Evolutionary conservation across 768 basidiomycete genomes (phyloP).

Genomic region (Sarcodon aspratus): DNA sequence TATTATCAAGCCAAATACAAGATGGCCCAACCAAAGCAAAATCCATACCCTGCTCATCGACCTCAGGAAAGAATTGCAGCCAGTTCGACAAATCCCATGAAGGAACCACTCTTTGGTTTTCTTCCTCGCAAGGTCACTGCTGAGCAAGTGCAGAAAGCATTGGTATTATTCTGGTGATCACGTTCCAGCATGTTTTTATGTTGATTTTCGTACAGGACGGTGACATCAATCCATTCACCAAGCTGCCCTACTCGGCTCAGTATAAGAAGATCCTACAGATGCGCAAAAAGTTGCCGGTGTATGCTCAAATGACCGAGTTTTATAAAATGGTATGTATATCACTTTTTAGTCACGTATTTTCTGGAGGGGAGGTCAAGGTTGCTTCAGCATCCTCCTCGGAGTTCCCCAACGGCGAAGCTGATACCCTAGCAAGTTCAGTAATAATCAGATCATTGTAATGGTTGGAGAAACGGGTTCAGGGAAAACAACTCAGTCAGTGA

Average conservation of each 20-base stretch:
- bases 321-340: slow-evolving; percentile 56
- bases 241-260: slow-evolving; percentile 53
- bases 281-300: slow-evolving; percentile 85
- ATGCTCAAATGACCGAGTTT: slow-evolving; percentile 82
- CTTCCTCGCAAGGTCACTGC: slow-evolving; percentile 13
- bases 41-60: too few relatives aligned
- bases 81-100: not conserved
- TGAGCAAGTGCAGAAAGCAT: slow-evolving; percentile 11
- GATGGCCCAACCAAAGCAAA: too few relatives aligned
- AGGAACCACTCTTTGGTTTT: slow-evolving; percentile 15
- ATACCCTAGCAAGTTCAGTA: slow-evolving; percentile 35
- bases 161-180: slow-evolving; percentile 7
- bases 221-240: slow-evolving; percentile 79
- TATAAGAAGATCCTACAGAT: slow-evolving; percentile 77
- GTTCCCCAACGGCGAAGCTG: slow-evolving; percentile 8
- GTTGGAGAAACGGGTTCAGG: slow-evolving; percentile 89
- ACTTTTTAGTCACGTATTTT: not conserved
- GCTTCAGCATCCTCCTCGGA: slow-evolving; percentile 8
- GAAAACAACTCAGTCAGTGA: slow-evolving; percentile 78
- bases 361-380: slow-evolving; percentile 12
- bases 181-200: not conserved
- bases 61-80: not conserved
- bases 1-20: too few relatives aligned
- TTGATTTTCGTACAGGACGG: slow-evolving; percentile 38
- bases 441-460: slow-evolving; percentile 77